These are phyloP conservation scores for Podospora bellae-mahoneyi DNA, from an alignment of 495 filamentous ascomycete species.

Conservation along the genomic window DNA sequence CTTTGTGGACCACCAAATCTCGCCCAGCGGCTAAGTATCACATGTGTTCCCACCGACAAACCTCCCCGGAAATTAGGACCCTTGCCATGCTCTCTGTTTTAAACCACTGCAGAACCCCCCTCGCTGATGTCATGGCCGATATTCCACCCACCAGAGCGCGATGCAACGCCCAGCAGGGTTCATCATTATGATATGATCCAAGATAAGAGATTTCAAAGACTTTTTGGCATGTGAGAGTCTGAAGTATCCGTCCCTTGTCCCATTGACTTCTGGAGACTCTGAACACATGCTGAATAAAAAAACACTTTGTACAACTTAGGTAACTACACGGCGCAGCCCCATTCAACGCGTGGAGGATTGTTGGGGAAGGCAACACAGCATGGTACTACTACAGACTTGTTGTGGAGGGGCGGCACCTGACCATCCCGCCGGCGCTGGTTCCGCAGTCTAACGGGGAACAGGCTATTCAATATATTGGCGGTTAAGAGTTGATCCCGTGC, in stretches of 20 bases:
- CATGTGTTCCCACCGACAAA: conserved; percentile 14
- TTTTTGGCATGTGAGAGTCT: neutral
- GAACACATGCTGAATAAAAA: neutral
- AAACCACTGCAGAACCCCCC: conserved; percentile 7
- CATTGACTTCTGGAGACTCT: neutral
- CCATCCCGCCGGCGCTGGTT: conserved; percentile 5
- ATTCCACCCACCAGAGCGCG: neutral
- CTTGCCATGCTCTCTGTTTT: conserved; percentile 11
- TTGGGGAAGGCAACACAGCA: conserved; percentile 8
- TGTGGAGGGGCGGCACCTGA: conserved; percentile 5
- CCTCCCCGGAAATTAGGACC: conserved; percentile 22
- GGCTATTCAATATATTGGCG: neutral
- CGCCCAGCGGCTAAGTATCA: conserved; percentile 11
- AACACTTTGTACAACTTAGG: neutral
- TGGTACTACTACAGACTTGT: neutral
- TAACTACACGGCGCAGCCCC: conserved; percentile 8
- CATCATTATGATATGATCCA: neutral
- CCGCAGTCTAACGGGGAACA: conserved; percentile 1
- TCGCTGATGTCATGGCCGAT: conserved; percentile 30
- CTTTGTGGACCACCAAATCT: conserved; percentile 13
- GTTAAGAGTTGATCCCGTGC: neutral
- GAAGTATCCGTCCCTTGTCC: neutral
- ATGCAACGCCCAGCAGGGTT: neutral
- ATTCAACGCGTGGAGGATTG: conserved; percentile 3
- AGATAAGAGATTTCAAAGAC: conserved; percentile 1